Conservation (phyloP, 257 asterid species). For the Solanum chaucha region DNA sequence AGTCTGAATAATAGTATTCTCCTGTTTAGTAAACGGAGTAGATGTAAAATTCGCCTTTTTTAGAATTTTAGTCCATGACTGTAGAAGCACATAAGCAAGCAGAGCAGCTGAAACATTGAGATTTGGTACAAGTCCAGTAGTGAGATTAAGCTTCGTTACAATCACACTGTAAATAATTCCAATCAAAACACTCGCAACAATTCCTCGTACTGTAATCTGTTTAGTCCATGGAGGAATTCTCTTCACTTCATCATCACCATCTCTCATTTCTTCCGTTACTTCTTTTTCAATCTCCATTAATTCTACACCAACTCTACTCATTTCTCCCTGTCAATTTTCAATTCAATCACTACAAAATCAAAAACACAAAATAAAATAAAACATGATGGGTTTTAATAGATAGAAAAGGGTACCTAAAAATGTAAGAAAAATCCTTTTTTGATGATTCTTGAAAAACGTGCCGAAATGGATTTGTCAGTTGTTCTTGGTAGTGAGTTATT, state of each 20-base stretch:
- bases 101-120: constrained; percentile 22
- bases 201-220: constrained; percentile 15
- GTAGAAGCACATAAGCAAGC: constrained; percentile 11
- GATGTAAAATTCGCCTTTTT: constrained; percentile 6
- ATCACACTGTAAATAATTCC: constrained; percentile 17
- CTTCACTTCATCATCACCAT: constrained; percentile 11
- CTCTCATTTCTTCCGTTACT: constrained; percentile 12
- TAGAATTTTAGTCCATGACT: constrained; percentile 14
- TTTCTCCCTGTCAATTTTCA: constrained; percentile 2
- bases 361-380: neutral
- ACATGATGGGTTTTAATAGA: neutral
- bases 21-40: constrained; percentile 18
- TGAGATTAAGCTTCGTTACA: constrained; percentile 15
- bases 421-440: neutral
- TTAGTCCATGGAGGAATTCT: constrained; percentile 20
- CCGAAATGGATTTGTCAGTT: neutral
- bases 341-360: neutral
- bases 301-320: constrained; percentile 9
- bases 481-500: neutral
- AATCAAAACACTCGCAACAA: constrained; percentile 12
- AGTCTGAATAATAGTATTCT: constrained; percentile 19
- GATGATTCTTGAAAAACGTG: neutral
- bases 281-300: neutral
- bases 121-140: constrained; percentile 20
- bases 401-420: neutral